phyloP scores from a whole-genome alignment of 192 early-diverging fungal species.

The Coemansia sp. region DNA sequence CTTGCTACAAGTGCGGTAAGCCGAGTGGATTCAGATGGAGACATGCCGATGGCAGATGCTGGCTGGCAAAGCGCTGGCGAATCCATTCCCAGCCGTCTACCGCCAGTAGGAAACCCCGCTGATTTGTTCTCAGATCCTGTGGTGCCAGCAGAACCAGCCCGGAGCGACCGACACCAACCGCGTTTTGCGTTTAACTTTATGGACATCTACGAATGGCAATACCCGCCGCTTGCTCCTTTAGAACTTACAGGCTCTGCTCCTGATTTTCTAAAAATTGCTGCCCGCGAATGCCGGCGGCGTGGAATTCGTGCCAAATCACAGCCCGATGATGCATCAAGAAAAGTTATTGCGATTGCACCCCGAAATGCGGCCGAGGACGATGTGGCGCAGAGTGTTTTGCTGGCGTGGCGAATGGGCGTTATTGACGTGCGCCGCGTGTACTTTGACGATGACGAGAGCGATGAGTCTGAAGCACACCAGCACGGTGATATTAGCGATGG shows the following conservation, averaged over 20 bases:
- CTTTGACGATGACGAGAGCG: slow-evolving; percentile 31
- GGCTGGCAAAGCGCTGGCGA: not conserved
- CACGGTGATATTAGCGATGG: slow-evolving; percentile 15
- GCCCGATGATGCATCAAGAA: slow-evolving; percentile 30
- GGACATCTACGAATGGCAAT: slow-evolving; percentile 48
- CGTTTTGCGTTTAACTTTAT: slow-evolving; percentile 41
- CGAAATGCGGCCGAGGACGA: slow-evolving; percentile 14
- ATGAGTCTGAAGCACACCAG: slow-evolving; percentile 1
- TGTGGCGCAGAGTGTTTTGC: slow-evolving; percentile 31
- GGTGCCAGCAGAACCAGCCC: not conserved
- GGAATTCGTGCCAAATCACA: slow-evolving; percentile 18
- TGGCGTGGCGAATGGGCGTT: slow-evolving; percentile 37
- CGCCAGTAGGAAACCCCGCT: not conserved
- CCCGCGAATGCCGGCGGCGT: slow-evolving; percentile 36
- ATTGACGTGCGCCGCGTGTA: slow-evolving; percentile 49
- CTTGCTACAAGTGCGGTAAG: not conserved
- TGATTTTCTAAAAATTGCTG: slow-evolving; percentile 36
- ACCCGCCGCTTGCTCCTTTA: slow-evolving; percentile 20
- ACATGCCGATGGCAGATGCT: not conserved
- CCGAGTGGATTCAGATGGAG: not conserved
- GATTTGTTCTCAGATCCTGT: slow-evolving; percentile 22
- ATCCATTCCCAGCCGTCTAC: not conserved
- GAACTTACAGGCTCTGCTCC: slow-evolving; percentile 22
- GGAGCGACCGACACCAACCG: not conserved
- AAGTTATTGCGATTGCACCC: slow-evolving; percentile 28